Evolutionary conservation across 2,329 filamentous ascomycete genomes (phyloP).

Genomic region (Fusarium aywerte): DNA sequence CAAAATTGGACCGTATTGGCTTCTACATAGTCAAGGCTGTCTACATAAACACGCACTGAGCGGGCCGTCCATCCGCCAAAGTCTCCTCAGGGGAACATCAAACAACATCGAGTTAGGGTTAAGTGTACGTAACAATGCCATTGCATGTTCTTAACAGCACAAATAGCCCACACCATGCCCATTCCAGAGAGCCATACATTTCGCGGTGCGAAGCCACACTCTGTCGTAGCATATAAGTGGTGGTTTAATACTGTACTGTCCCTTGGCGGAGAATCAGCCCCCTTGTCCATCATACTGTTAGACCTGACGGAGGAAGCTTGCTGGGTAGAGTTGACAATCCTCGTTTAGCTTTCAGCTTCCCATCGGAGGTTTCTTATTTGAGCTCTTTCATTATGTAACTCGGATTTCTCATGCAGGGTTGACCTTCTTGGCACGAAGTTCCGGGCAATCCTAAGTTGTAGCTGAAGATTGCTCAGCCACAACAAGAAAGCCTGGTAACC

Average conservation of each 20-base stretch:
- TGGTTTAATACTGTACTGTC: background rate
- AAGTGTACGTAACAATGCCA: conserved; percentile 1
- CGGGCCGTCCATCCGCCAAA: background rate
- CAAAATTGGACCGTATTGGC: too few species aligned
- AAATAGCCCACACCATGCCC: too few species aligned
- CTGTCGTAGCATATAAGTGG: background rate
- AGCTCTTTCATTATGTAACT: background rate
- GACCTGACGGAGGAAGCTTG: too few species aligned
- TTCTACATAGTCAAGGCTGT: background rate
- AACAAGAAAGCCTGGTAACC: background rate
- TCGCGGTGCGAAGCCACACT: too few species aligned
- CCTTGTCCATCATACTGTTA: too few species aligned
- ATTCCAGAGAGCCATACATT: too few species aligned
- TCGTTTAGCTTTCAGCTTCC: too few species aligned
- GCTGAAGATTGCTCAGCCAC: background rate
- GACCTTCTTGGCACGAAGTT: background rate
- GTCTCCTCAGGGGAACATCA: background rate
- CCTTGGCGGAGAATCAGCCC: too few species aligned
- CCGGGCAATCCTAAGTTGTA: background rate
- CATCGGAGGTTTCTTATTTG: too few species aligned
- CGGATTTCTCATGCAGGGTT: background rate
- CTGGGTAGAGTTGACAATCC: too few species aligned
- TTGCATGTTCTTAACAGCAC: background rate
- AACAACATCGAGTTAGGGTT: background rate
- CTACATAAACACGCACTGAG: background rate